A percentile compares a stretch with the other conserved stretches of the same genome.
Conservation (phyloP, 2,329 filamentous ascomycete genomes). For the Alternaria incomplexa region DNA sequence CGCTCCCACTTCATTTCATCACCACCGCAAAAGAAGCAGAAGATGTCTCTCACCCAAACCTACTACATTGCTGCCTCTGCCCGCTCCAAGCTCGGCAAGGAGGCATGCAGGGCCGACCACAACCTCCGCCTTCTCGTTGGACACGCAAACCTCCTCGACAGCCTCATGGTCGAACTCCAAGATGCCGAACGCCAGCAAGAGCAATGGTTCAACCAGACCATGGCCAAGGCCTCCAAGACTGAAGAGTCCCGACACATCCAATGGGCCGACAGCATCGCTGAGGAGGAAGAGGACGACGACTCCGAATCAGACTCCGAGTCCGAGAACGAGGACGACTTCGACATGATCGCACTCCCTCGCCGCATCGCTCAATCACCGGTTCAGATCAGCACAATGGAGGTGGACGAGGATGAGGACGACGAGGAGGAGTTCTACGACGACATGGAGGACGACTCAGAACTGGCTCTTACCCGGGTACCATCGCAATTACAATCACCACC, state of each 20-base stretch:
- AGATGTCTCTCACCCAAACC: conserved; percentile 97
- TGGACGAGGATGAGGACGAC: conserved; percentile 50
- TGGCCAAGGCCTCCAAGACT: conserved; percentile 71
- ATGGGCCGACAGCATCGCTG: conserved; percentile 81
- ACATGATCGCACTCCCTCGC: conserved; percentile 52
- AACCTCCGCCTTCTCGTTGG: conserved; percentile 94
- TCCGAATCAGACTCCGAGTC: conserved; percentile 57
- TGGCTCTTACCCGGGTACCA: conserved; percentile 54
- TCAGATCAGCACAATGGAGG: conserved; percentile 52
- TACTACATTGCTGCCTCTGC: conserved; percentile 99
- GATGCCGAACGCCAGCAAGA: conserved; percentile 96
- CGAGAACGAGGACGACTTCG: conserved; percentile 60
- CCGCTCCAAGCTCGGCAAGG: conserved; percentile 90
- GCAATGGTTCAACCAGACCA: conserved; percentile 96
- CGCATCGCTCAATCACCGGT: conserved; percentile 51
- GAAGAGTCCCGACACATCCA: conserved; percentile 76
- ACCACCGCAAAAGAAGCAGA: conserved; percentile 67
- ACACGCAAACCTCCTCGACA: conserved; percentile 97
- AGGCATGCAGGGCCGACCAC: conserved; percentile 90
- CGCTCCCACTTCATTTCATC: conserved; percentile 51
- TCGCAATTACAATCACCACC: conserved; percentile 55
- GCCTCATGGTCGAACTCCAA: conserved; percentile 87
- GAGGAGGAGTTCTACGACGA: conserved; percentile 56
- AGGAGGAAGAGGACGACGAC: conserved; percentile 71
- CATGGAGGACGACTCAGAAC: conserved; percentile 54